Evolutionary conservation across 148 eudicot genomes (phyloP), one percentile per base, ranked within the genome.

Genomic region (Rhododendron ovatum): DNA sequence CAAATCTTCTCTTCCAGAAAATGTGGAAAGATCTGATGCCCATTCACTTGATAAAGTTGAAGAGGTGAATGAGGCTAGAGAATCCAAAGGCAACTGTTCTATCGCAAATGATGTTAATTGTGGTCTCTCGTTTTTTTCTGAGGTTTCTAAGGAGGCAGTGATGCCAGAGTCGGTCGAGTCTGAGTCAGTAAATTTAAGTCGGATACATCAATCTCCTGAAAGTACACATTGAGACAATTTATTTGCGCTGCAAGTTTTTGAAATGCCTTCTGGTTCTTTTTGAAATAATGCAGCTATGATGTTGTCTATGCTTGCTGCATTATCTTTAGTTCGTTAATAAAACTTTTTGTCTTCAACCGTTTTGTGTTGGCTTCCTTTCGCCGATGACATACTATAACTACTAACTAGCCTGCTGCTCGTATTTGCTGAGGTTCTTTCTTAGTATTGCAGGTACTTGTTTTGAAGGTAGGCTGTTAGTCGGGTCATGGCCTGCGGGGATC

Each of bases 111-210:
- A 89, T 87, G 74, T 86, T 83, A 93, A 91, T 88, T 91, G 92
- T 92, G 92, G 86, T 88, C 77, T 91, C 50, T 87, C 91, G 83
- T 84, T 84, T 90, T 82, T 85, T 84, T 87, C 91, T 88, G 92
- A 91, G 91, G 92, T 92, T 90, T 87, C 94, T 86, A 86, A 91
- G 89, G 89, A 88, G 89, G 91, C 90, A 78, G 87, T 90, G 90
- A 89, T 91, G 86, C 90, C 93, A 41, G 98, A 93, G 93, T 92
- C 94, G 30, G 86, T 89, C 86, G 95, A 93, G 94, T 91, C 93
- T 28, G 98, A 86, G 92, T 94, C 94, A 86, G 93, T 95, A 85
- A 90, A 90, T 96, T 90, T 94, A 88, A 95, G 94, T 93, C 95
- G 99, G 99, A 94, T 94, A 96, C 98, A 94, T 91, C 92, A 90